A percentile compares a stretch with the other conserved stretches of the same genome.
phyloP scores from a whole-genome alignment of 805 yeast species.

The Tetrapisispora fleetii region DNA sequence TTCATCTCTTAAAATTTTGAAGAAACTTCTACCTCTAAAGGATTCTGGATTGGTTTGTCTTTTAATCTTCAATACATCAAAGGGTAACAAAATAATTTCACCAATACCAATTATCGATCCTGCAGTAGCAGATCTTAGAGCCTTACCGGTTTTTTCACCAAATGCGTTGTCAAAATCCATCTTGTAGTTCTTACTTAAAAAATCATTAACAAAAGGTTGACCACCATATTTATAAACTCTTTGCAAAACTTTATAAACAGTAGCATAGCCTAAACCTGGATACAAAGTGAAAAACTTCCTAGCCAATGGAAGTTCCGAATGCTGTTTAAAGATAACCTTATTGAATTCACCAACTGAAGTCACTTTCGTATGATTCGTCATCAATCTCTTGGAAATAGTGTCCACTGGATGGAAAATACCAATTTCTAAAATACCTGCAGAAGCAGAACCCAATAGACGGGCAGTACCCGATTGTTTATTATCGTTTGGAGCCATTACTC shows the following conservation, averaged over 20 bases:
- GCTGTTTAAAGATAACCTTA: constrained; percentile 75
- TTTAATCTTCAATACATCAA: constrained; percentile 94
- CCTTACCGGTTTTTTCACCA: constrained; percentile 94
- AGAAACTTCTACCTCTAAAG: constrained; percentile 95
- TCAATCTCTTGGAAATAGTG: constrained; percentile 90
- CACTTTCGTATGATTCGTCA: constrained; percentile 71
- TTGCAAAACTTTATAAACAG: constrained; percentile 90
- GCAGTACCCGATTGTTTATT: constrained; percentile 81
- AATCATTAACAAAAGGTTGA: constrained; percentile 96
- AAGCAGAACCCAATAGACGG: constrained; percentile 89
- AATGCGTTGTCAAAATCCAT: constrained; percentile 61
- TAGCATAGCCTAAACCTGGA: constrained; percentile 98
- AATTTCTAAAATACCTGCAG: constrained; percentile 95
- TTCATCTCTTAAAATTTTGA: constrained; percentile 78
- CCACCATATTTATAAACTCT: constrained; percentile 99
- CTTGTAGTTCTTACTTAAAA: constrained; percentile 64
- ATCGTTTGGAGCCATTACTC: constrained; percentile 33
- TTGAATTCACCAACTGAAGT: constrained; percentile 59
- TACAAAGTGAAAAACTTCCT: constrained; percentile 73
- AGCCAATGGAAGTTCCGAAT: constrained; percentile 61
- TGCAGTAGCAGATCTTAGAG: constrained; percentile 93
- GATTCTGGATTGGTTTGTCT: constrained; percentile 99
- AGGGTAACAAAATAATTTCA: constrained; percentile 88
- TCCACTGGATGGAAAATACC: constrained; percentile 98
- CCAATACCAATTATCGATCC: constrained; percentile 97